Base-by-base conservation (phyloP, 768 basidiomycete genomes). In the Collybiopsis confluens region DNA sequence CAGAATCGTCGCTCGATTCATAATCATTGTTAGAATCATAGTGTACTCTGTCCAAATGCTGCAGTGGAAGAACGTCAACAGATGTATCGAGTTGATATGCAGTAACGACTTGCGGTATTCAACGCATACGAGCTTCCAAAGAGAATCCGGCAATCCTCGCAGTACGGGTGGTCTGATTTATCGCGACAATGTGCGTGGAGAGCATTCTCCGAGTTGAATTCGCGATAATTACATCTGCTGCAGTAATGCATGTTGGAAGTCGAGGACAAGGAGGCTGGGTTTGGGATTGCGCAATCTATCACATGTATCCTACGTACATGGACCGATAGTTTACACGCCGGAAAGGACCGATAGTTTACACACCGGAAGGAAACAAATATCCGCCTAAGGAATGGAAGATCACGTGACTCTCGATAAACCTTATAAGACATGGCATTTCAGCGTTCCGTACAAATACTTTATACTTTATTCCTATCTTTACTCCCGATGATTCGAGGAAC, bases 141-240 rank as follows among this genome's bases (percentile, higher is more conserved):
- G 33, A 61, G 49, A n/a, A 56, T 53, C n/a, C 60, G 16, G 33
- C 65, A 66, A 21, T 54, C 33, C 21, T 45, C 45, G 44, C 65
- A 66, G 21, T 49, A 56, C 13, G 58, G 44, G 35, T 64, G 64
- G 30, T 59, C 59, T 15, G 21, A 18, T 30, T 53, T 58, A 51
- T 62, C 57, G 36, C 54, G 51, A 44, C 55, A 60, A 47, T 66
- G 65, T 24, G 61, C 58, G 36, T 56, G 55, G 11, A 59, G 51
- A 3, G 65, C 64, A 15, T 30, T 24, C 10, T 49, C 26, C 54
- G 58, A 28, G 28, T 50, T 15, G 50, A 61, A 30, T 46, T 55
- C 28, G 47, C 40, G 6, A 35, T 28, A 0, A 33, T 33, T 33
- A 42, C 59, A 23, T 5, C 30, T 41, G 20, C 52, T 40, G 53